Evolutionary conservation across 1,139 yeast species (phyloP).

Genomic region (Blastobotrys elegans): DNA sequence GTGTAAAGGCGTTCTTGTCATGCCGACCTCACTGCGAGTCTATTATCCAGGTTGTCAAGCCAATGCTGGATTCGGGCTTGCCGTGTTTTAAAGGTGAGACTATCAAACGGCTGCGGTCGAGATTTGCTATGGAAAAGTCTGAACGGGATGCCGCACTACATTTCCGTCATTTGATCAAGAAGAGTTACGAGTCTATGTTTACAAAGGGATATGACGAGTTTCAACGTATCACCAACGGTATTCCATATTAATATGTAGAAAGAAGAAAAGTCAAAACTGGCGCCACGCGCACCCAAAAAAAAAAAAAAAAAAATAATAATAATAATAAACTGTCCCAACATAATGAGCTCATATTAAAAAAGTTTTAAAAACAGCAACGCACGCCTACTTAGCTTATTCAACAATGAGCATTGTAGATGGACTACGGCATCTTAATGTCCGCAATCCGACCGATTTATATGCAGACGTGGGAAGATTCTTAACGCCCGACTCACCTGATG

Average conservation of each 20-base stretch:
- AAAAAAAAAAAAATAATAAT: not conserved
- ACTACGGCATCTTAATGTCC: too few relatives aligned
- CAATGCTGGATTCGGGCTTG: slow-evolving; percentile 92
- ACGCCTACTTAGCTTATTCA: too few relatives aligned
- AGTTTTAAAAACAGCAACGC: too few relatives aligned
- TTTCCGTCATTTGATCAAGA: slow-evolving; percentile 70
- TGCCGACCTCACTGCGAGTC: slow-evolving; percentile 87
- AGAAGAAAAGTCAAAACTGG: not conserved
- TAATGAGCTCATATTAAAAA: too few relatives aligned
- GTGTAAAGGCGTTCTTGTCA: slow-evolving; percentile 87
- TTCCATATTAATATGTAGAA: slow-evolving; percentile 59
- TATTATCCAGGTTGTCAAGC: slow-evolving; percentile 77
- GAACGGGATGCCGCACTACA: slow-evolving; percentile 82
- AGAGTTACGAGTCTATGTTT: slow-evolving; percentile 80
- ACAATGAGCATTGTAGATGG: too few relatives aligned
- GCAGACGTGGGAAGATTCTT: too few relatives aligned
- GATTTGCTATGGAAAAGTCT: slow-evolving; percentile 76
- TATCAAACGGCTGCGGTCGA: slow-evolving; percentile 63
- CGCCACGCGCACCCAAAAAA: not conserved
- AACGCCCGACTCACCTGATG: too few relatives aligned
- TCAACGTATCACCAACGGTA: slow-evolving; percentile 93
- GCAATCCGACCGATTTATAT: too few relatives aligned
- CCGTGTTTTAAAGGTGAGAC: slow-evolving; percentile 89
- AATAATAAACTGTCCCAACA: too few relatives aligned
- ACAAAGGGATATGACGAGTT: slow-evolving; percentile 97